Evolutionary conservation across 805 yeast genomes (phyloP), one percentile per base, ranked within the genome.

Genomic region (Cyberlindnera petersonii): DNA sequence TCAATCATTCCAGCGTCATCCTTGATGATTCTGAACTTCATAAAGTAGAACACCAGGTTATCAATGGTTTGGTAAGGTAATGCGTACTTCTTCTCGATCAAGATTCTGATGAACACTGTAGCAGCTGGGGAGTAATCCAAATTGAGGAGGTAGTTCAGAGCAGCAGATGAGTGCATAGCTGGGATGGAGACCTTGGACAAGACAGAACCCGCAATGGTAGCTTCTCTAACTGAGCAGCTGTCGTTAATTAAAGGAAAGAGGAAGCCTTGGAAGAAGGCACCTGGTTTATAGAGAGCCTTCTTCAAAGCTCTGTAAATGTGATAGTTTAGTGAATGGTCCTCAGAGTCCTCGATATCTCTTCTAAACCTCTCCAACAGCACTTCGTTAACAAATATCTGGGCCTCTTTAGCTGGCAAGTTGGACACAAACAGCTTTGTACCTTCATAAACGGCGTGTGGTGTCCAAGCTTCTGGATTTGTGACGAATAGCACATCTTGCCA

Each of bases 251-350:
- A 69, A 18, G 97, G 98, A 59, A 93, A 86, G 44, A 93, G 68
- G 56, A 93, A 88, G 1, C 98, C 99, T 63, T 88, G 91, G 74
- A 91, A 93, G 57, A 91, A 93, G 9, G 98, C 98, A 39, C 93
- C 88, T 22, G 99, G 98, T 62, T 93, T 93, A 70, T 93, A 93
- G 39, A 94, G 72, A 0, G 97, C 77, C 66, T 93, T 93, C 63
- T 89, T 91, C 52, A 93, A 66, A 0, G 98, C 80, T 55, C 96
- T 77, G 63, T 93, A 93, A 29, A 93, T 70, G 59, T 93, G 99
- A 59, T 93, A 91, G 64, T 94, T 91, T 48, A 93, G 72, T 26
- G 76, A 77, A 54, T 84, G 91, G 43, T 77, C 82, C 50, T 82
- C 89, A 42, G 75, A 75, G 20, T 79, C 81, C 56, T 82, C 89